Conservation (phyloP, 306 rosid species). For the Fragaria nilgerrensis region DNA sequence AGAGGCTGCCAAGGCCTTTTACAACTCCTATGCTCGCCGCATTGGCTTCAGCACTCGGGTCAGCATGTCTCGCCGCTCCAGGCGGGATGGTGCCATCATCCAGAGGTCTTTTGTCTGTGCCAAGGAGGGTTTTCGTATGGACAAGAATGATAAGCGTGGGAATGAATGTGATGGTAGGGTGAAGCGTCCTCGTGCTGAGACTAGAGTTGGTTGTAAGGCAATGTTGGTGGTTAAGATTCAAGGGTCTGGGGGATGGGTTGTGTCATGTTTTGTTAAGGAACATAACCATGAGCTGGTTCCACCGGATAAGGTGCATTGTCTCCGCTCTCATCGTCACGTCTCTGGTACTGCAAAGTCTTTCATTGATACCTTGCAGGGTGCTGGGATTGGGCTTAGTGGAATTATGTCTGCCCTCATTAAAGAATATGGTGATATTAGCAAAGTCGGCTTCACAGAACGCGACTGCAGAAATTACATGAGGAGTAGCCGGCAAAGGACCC, state of each 20-base stretch:
- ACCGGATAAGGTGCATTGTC: conserved; percentile 35
- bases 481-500: conserved; percentile 37
- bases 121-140: conserved; percentile 51
- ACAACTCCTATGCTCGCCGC: conserved; percentile 55
- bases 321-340: conserved; percentile 39
- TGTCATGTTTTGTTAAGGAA: conserved; percentile 30
- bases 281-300: conserved; percentile 42
- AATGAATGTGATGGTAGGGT: conserved; percentile 30
- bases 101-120: conserved; percentile 61
- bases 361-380: conserved; percentile 40
- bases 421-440: conserved; percentile 36
- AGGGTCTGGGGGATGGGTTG: conserved; percentile 41
- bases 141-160: conserved; percentile 32
- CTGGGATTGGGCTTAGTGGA: conserved; percentile 41
- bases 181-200: conserved; percentile 49
- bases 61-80: conserved; percentile 53
- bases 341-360: conserved; percentile 32
- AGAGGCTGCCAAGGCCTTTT: conserved; percentile 57
- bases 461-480: conserved; percentile 44
- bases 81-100: conserved; percentile 55
- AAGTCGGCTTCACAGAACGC: conserved; percentile 35
- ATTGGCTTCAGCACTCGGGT: conserved; percentile 49
- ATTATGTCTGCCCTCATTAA: conserved; percentile 41
- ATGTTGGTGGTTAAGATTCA: conserved; percentile 50
- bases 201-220: conserved; percentile 46